Evolutionary conservation across 768 basidiomycete genomes (phyloP).

Genomic region (Agrocybe praecox): DNA sequence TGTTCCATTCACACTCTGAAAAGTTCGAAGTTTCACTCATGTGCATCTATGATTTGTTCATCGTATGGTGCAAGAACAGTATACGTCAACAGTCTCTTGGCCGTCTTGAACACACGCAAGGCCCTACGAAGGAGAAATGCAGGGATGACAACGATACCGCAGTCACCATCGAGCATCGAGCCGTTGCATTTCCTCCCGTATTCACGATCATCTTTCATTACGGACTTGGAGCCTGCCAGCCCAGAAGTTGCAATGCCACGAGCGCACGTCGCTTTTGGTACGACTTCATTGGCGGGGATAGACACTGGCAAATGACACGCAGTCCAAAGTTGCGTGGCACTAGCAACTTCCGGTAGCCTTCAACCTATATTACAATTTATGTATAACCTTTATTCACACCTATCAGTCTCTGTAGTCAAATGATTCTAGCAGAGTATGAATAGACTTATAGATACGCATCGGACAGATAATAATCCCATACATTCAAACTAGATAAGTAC

Average conservation of each 20-base stretch:
- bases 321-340: conserved; percentile 8
- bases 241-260: conserved; percentile 9
- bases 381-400: too few relatives aligned
- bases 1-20: too few relatives aligned
- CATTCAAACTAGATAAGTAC: too few relatives aligned
- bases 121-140: conserved; percentile 22
- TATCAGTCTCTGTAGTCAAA: too few relatives aligned
- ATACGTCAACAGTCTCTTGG: conserved; percentile 35
- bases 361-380: too few relatives aligned
- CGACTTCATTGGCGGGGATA: too few relatives aligned
- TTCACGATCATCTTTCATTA: not conserved
- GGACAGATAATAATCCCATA: not conserved
- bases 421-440: too few relatives aligned
- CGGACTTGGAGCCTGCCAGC: conserved; percentile 1
- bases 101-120: conserved; percentile 31
- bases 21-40: too few relatives aligned
- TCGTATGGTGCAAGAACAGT: too few relatives aligned
- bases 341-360: not conserved
- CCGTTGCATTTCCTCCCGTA: conserved; percentile 11
- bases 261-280: conserved; percentile 1
- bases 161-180: conserved; percentile 22
- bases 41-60: too few relatives aligned
- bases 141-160: conserved; percentile 22
- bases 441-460: not conserved
- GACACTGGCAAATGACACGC: too few relatives aligned